A percentile compares a stretch with the other conserved stretches of the same genome.
Evolutionary conservation across 148 eudicot species (phyloP).

Genomic region (Spergularia marina): DNA sequence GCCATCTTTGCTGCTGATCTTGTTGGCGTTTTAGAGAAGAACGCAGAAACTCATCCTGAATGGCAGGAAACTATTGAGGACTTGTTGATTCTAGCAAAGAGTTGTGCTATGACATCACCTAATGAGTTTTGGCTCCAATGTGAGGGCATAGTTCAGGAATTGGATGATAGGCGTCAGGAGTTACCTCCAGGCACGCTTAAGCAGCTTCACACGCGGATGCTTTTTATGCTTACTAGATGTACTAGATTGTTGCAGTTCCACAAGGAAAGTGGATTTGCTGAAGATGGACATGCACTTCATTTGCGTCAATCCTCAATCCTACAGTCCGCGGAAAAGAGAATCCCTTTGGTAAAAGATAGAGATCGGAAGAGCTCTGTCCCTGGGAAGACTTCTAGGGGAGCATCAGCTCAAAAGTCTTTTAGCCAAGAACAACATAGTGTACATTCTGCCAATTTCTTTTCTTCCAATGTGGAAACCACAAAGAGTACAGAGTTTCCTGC

Average conservation of each 20-base stretch:
- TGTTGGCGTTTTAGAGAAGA: slow-evolving; percentile 84
- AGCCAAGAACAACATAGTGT: slow-evolving; percentile 79
- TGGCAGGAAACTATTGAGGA: slow-evolving; percentile 98
- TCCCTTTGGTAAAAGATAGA: slow-evolving; percentile 36
- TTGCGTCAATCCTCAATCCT: slow-evolving; percentile 69
- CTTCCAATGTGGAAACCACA: slow-evolving; percentile 38
- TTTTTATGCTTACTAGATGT: slow-evolving; percentile 95
- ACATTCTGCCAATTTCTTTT: slow-evolving; percentile 38
- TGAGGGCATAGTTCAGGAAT: slow-evolving; percentile 94
- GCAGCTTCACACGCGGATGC: slow-evolving; percentile 99
- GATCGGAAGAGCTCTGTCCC: slow-evolving; percentile 41
- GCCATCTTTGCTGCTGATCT: slow-evolving; percentile 94
- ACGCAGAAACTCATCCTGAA: slow-evolving; percentile 82
- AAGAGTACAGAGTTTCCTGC: slow-evolving; percentile 51
- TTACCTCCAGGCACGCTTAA: slow-evolving; percentile 79
- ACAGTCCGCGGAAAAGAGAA: slow-evolving; percentile 59
- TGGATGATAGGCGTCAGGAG: slow-evolving; percentile 97
- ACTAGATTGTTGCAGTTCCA: slow-evolving; percentile 96
- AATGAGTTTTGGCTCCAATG: slow-evolving; percentile 98
- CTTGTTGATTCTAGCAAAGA: slow-evolving; percentile 78
- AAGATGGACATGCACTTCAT: slow-evolving; percentile 68
- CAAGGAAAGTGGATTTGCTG: slow-evolving; percentile 95
- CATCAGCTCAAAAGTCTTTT: slow-evolving; percentile 61
- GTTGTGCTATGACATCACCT: slow-evolving; percentile 90
- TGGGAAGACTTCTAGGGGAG: slow-evolving; percentile 41